Evolutionary conservation across 495 filamentous ascomycete species (phyloP).

Genomic region (Haplographium delicatum): DNA sequence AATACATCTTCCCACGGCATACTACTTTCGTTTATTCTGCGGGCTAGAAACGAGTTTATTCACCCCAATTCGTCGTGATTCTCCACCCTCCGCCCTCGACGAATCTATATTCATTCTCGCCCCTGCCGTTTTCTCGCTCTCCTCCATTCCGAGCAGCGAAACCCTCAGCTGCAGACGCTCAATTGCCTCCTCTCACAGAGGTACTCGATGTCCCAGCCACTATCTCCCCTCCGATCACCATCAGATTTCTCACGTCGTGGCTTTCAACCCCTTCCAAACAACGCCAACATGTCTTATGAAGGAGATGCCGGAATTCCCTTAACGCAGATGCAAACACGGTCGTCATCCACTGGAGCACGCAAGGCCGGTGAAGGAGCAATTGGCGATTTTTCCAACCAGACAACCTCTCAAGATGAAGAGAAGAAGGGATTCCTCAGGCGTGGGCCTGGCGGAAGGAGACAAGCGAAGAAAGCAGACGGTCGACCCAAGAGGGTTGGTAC

Average conservation of each 20-base stretch:
- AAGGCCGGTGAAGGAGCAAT: slow-evolving; percentile 36
- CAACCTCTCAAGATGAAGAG: slow-evolving; percentile 31
- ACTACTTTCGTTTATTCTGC: slow-evolving; percentile 3
- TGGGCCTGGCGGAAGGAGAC: slow-evolving; percentile 50
- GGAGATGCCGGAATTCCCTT: slow-evolving; percentile 45
- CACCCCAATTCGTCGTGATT: background rate
- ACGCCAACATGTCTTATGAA: slow-evolving; percentile 17
- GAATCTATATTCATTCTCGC: background rate
- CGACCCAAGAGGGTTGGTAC: slow-evolving; percentile 24
- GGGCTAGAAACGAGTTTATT: background rate
- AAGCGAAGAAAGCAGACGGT: slow-evolving; percentile 36
- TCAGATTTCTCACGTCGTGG: slow-evolving; percentile 10
- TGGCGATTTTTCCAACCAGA: slow-evolving; percentile 21
- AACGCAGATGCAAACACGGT: slow-evolving; percentile 42
- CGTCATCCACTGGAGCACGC: slow-evolving; percentile 42
- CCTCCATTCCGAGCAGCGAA: background rate
- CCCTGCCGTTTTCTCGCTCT: background rate
- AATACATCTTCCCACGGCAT: background rate
- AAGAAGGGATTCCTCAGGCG: slow-evolving; percentile 51
- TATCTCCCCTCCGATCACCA: slow-evolving; percentile 15
- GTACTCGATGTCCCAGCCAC: slow-evolving; percentile 17
- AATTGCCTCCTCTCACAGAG: background rate
- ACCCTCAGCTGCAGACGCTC: background rate
- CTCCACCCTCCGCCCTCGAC: background rate
- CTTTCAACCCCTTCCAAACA: slow-evolving; percentile 20